phyloP scores from a whole-genome alignment of 164 flowering plant genomes.

The Macadamia integrifolia region DNA sequence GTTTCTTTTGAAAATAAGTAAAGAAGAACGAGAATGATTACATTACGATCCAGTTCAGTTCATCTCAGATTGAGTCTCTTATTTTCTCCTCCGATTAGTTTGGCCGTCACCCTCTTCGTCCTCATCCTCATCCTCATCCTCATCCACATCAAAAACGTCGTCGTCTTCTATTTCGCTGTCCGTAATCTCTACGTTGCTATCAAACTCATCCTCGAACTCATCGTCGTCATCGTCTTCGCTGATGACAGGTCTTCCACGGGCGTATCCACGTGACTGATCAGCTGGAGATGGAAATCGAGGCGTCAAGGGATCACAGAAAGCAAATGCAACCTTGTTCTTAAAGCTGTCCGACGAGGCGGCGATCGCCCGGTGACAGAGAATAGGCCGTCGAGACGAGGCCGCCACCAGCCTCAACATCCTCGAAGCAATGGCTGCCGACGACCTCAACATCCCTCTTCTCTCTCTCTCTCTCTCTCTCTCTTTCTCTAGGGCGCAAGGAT shows the following conservation, averaged over 20 bases:
- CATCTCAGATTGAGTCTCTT: too few species aligned
- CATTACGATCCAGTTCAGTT: too few species aligned
- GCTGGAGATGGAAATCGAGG: background rate
- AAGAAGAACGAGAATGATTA: too few species aligned
- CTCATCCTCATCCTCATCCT: background rate
- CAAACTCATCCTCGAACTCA: background rate
- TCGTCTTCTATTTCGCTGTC: too few species aligned
- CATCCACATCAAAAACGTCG: background rate
- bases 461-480: background rate
- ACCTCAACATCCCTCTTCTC: constrained; percentile 1
- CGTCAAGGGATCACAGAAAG: too few species aligned
- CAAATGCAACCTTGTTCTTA: background rate
- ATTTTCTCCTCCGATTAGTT: too few species aligned
- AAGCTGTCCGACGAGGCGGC: background rate
- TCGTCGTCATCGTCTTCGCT: constrained; percentile 2
- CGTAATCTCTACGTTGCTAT: background rate
- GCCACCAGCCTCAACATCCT: background rate
- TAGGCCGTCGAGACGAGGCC: constrained; percentile 4
- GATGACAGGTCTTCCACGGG: background rate
- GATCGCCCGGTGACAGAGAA: background rate
- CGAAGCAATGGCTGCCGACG: constrained; percentile 5
- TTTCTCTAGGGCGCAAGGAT: too few species aligned
- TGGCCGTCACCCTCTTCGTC: background rate
- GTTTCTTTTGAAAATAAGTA: too few species aligned
- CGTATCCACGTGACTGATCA: constrained; percentile 8